Conservation (phyloP, 2,329 filamentous ascomycete genomes). For the Talaromyces sp. region DNA sequence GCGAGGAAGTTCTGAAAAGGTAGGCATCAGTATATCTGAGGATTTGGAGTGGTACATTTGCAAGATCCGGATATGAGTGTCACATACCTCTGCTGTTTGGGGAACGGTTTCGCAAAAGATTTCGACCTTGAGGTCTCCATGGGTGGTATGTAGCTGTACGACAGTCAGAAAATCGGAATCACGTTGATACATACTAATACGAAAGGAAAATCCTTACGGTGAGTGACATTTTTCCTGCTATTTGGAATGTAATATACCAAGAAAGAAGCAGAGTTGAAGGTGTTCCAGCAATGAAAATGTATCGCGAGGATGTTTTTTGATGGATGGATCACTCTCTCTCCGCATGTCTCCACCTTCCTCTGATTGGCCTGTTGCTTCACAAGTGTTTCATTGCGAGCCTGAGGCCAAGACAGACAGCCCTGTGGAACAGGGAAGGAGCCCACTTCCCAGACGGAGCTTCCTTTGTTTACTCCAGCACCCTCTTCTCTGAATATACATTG, state of each 20-base stretch:
- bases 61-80: neutral
- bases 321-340: neutral
- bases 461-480: neutral
- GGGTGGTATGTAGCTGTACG: constrained; percentile 68
- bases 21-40: neutral
- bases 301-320: neutral
- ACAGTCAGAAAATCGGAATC: neutral
- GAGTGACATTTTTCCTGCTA: neutral
- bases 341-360: neutral
- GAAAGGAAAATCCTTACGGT: neutral
- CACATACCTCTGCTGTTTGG: constrained; percentile 75
- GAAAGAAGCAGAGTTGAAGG: neutral
- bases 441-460: neutral
- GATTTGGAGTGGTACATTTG: neutral
- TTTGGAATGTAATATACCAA: neutral
- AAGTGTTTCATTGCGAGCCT: neutral
- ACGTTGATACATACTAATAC: neutral
- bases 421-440: neutral
- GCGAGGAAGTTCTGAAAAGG: constrained; percentile 56
- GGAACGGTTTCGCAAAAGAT: constrained; percentile 94
- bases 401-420: neutral
- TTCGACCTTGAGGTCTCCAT: constrained; percentile 90
- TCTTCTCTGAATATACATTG: neutral
- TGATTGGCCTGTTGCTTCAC: neutral
- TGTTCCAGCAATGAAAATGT: neutral